Base-by-base conservation (phyloP, 2,329 filamentous ascomycete species). In the Fusarium heterosporum region DNA sequence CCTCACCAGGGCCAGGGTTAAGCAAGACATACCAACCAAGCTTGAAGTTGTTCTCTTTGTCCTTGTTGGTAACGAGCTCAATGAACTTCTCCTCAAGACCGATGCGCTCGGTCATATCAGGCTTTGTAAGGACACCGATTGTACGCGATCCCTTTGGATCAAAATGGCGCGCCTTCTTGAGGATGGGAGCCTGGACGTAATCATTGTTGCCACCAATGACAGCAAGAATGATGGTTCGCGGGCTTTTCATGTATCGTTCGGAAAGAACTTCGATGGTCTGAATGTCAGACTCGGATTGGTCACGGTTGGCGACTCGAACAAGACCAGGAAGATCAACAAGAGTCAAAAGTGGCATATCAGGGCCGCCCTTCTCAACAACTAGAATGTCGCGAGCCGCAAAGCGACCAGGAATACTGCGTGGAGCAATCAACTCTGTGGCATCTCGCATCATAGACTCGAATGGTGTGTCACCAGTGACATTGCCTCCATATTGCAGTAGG, bases 321-420 rank as follows among this genome's bases (percentile, higher is more conserved):
- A 89, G 76, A 3, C 87, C 87, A 0, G 87, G 87, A 32, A 90
- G 78, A 73, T 90, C 87, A 9, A 89, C 85, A 2, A 89, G 79
- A 0, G 86, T 89, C 41, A 90, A 75, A 16, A 89, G 80, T 2
- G 86, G 85, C 78, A 86, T 83, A 12, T 86, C 82, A 0, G 86
- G 87, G 0, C 87, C 87, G 12, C 80, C 82, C 71, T 88, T 83
- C 68, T 89, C 86, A 1, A 89, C 81, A 1, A 87, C 82, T 8
- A 89, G 80, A 22, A 88, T 82, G 57, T 87, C 84, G 29, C 78
- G 76, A 19, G 83, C 83, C 1, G 83, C 83, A 54, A 85, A 85
- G 6, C 82, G 79, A 11, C 83, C 83, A 9, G 83, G 81, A 3
- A 83, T 78, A 59, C 79, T 85, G 75, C 76, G 83, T 40, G 76